Conservation (phyloP, 1,284 basidiomycete genomes). For the Volvariella volvacea region DNA sequence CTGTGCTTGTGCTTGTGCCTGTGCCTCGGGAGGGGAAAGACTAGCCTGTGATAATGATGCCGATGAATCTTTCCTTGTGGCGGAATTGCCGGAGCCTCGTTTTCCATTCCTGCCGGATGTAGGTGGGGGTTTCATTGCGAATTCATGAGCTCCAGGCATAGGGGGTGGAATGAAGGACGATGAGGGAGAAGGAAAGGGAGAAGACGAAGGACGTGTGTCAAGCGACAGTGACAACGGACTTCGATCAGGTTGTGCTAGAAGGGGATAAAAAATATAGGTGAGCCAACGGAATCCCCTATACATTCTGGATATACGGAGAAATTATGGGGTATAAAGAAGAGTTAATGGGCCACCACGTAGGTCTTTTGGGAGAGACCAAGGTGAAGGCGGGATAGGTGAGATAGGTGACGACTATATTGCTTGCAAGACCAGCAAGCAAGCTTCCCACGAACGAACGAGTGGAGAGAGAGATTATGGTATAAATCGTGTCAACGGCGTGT, state of each 20-base stretch:
- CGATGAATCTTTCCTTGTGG: too few relatives aligned
- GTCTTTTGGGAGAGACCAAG: not conserved
- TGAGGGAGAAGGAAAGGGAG: slow-evolving; percentile 63
- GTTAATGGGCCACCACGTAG: not conserved
- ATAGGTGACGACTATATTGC: too few relatives aligned
- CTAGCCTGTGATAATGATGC: too few relatives aligned
- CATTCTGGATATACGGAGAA: not conserved
- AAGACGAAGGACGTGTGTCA: slow-evolving; percentile 37
- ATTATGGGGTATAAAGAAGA: slow-evolving; percentile 3
- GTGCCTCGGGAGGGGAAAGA: too few relatives aligned
- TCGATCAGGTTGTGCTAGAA: slow-evolving; percentile 3
- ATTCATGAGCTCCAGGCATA: slow-evolving; percentile 55
- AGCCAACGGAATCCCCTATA: not conserved
- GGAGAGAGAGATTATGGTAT: too few relatives aligned
- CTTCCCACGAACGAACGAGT: too few relatives aligned
- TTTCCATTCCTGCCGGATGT: too few relatives aligned
- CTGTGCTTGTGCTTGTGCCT: too few relatives aligned
- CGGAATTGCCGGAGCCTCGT: too few relatives aligned
- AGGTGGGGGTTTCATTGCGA: slow-evolving; percentile 36
- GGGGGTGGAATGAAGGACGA: slow-evolving; percentile 64
- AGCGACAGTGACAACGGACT: slow-evolving; percentile 37
- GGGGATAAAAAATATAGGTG: slow-evolving; percentile 2
- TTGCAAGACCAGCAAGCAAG: too few relatives aligned
- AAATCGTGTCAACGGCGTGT: too few relatives aligned
- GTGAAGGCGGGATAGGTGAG: not conserved